A percentile compares a stretch with the other conserved stretches of the same genome.
Conservation (phyloP, 2,329 filamentous ascomycete species). For the Microascus cirrosus region DNA sequence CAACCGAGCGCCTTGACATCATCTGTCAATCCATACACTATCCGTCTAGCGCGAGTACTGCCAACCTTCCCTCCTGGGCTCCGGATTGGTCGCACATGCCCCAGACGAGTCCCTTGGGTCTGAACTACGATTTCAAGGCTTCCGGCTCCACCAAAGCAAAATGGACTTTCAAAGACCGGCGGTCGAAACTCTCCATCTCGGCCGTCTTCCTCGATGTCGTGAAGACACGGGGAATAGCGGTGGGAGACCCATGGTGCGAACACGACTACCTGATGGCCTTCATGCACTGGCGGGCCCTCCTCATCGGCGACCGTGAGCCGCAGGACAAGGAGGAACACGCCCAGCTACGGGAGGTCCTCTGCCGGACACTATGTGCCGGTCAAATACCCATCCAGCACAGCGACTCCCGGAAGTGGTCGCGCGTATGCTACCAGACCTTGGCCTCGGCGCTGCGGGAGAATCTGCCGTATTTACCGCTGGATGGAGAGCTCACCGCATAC, state of each 20-base stretch:
- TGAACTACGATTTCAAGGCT: slow-evolving; percentile 11
- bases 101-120: slow-evolving; percentile 9
- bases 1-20: slow-evolving; percentile 16
- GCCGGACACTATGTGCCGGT: slow-evolving; percentile 16
- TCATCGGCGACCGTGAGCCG: slow-evolving; percentile 9
- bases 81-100: slow-evolving; percentile 23
- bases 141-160: slow-evolving; percentile 8
- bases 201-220: slow-evolving; percentile 16
- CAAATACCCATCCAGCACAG: slow-evolving; percentile 10
- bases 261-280: slow-evolving; percentile 23
- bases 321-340: not conserved
- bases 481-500: slow-evolving; percentile 7
- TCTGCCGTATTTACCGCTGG: slow-evolving; percentile 10
- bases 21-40: slow-evolving; percentile 22
- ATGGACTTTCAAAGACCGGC: slow-evolving; percentile 14
- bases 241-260: slow-evolving; percentile 14
- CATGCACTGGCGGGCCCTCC: slow-evolving; percentile 18
- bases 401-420: slow-evolving; percentile 10
- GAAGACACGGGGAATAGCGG: slow-evolving; percentile 12
- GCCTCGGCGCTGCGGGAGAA: slow-evolving; percentile 9
- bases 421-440: slow-evolving; percentile 12
- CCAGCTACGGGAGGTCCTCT: slow-evolving; percentile 15
- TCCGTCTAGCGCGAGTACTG: slow-evolving; percentile 12
- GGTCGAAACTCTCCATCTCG: slow-evolving; percentile 16
- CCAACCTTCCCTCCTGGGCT: slow-evolving; percentile 19